Conservation (phyloP, 176 grass and related monocot species). For the Typha latifolia region DNA sequence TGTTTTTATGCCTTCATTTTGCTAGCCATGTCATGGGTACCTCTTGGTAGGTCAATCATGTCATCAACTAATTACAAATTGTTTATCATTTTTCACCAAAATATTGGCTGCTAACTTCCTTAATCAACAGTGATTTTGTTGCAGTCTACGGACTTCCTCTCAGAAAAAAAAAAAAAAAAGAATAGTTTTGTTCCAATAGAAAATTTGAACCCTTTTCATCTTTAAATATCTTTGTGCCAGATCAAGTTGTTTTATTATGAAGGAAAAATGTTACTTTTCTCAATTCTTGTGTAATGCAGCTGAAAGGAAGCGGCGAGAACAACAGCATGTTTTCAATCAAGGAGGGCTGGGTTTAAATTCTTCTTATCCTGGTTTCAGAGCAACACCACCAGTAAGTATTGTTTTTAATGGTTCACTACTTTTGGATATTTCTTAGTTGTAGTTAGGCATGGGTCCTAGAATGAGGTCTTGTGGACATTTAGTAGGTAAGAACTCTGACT, state of each 20-base stretch:
- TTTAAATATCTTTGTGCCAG: not conserved
- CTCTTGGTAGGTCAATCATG: too few species aligned
- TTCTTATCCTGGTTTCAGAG: slow-evolving; percentile 67
- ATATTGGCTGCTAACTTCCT: too few species aligned
- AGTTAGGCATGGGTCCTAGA: not conserved
- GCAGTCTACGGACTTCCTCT: too few species aligned
- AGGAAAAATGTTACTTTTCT: slow-evolving; percentile 19
- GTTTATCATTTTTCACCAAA: too few species aligned
- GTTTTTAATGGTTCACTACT: slow-evolving; percentile 2
- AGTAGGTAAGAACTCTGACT: too few species aligned
- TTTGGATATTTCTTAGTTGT: slow-evolving; percentile 1
- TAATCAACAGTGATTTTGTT: too few species aligned
- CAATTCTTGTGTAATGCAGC: slow-evolving; percentile 36
- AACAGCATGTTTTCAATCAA: slow-evolving; percentile 63
- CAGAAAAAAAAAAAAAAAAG: too few species aligned
- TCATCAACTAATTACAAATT: too few species aligned
- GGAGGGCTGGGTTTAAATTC: slow-evolving; percentile 32
- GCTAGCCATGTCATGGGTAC: too few species aligned
- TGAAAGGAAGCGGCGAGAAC: slow-evolving; percentile 80
- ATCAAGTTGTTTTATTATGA: not conserved
- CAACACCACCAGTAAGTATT: slow-evolving; percentile 46
- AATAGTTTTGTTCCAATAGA: too few species aligned
- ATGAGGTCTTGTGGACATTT: not conserved
- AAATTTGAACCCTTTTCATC: too few species aligned
- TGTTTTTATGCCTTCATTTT: too few species aligned